Conservation (phyloP, 2,329 filamentous ascomycete genomes). For the Xylariaceae sp. region DNA sequence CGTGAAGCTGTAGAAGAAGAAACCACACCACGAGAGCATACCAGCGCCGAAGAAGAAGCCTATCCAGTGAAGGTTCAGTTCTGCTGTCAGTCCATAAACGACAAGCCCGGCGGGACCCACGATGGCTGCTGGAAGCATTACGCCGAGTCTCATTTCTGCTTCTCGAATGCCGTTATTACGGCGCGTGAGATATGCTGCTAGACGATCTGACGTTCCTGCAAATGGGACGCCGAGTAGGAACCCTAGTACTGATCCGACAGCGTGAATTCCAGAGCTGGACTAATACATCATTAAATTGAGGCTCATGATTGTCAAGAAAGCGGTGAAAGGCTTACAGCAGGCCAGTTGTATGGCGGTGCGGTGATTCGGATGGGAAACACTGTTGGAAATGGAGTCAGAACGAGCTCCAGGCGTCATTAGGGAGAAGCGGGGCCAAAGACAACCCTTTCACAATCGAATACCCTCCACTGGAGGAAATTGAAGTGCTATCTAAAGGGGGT, state of each 20-base stretch:
- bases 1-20: conserved; percentile 57
- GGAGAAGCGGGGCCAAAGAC: too few species aligned
- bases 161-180: conserved; percentile 41
- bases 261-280: conserved; percentile 28
- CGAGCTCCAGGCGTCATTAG: too few species aligned
- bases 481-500: too few species aligned
- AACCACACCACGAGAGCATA: conserved; percentile 48
- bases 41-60: conserved; percentile 49
- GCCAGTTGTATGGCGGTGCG: conserved; percentile 42
- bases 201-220: conserved; percentile 34
- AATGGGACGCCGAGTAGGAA: conserved; percentile 39
- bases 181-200: conserved; percentile 38
- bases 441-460: too few species aligned
- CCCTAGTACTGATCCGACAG: conserved; percentile 36
- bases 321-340: conserved; percentile 27
- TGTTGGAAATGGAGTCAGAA: too few species aligned
- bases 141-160: conserved; percentile 42
- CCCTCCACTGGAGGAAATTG: too few species aligned
- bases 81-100: conserved; percentile 38
- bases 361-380: conserved; percentile 45
- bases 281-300: conserved; percentile 13
- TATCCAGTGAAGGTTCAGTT: conserved; percentile 42
- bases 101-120: conserved; percentile 35
- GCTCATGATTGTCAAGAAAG: not conserved
- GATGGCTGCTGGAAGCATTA: conserved; percentile 34